phyloP scores from a whole-genome alignment of 768 basidiomycete species.

The Butyriboletus loyo region DNA sequence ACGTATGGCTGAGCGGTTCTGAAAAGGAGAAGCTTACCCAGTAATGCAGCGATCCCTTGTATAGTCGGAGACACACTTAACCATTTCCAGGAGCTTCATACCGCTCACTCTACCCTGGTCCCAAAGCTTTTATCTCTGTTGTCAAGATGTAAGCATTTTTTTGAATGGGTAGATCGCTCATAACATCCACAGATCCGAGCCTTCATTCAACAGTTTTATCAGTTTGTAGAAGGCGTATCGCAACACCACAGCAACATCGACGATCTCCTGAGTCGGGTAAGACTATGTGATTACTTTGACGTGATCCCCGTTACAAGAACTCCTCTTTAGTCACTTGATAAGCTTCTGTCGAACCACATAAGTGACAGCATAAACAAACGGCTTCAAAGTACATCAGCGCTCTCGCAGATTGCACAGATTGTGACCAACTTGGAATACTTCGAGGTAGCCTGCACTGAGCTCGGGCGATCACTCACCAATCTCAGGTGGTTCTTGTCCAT shows the following conservation, averaged over 20 bases:
- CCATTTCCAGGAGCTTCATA: conserved; percentile 47
- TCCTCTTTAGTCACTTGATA: conserved; percentile 72
- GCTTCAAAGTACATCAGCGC: conserved; percentile 69
- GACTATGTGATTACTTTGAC: background rate
- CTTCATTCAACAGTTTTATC: conserved; percentile 94
- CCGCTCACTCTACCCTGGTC: conserved; percentile 91
- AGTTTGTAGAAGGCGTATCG: conserved; percentile 92
- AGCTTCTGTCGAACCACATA: conserved; percentile 72
- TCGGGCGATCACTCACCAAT: conserved; percentile 80
- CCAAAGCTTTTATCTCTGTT: conserved; percentile 91
- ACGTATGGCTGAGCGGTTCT: conserved; percentile 75
- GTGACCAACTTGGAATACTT: conserved; percentile 93
- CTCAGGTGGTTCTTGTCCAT: conserved; percentile 54
- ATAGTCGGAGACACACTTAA: background rate
- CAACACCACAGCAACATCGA: conserved; percentile 92
- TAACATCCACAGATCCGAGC: conserved; percentile 58
- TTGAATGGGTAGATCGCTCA: background rate
- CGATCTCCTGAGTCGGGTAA: conserved; percentile 83
- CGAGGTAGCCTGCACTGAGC: conserved; percentile 75
- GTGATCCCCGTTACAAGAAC: conserved; percentile 1
- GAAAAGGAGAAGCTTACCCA: conserved; percentile 58
- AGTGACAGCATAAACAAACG: conserved; percentile 72
- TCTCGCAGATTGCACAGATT: conserved; percentile 91
- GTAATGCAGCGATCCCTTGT: conserved; percentile 34
- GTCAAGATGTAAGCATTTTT: conserved; percentile 62